Base-by-base conservation (phyloP, 2,329 filamentous ascomycete species). In the Diaporthe sp. region DNA sequence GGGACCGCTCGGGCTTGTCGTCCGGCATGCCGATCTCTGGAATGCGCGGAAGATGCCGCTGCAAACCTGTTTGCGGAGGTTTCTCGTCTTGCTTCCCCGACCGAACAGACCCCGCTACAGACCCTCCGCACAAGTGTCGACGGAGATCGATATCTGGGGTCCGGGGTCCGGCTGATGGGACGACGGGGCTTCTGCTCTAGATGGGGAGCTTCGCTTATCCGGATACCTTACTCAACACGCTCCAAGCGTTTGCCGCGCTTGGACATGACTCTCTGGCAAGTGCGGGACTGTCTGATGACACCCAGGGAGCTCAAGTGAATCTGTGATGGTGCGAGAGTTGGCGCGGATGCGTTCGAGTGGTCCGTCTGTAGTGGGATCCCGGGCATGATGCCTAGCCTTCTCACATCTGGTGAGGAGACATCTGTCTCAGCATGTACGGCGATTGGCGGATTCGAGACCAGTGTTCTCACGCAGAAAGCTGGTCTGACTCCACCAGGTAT, bases 131-230 rank as follows among this genome's bases (percentile, higher is more conserved):
- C 46, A 17, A 37, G 62, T 31, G 31, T 51, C 44, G n/a, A 19
- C 31, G 31, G 44, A 25, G 31, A 51, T 51, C 19, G 22, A 68
- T 22, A 68, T 51, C 46, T 68, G 44, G 62, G 62, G 62, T n/a
- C 31, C 34, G 31, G 28, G 46, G 34, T 34, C 42, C 6, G 19
- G 2, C 19, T 51, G 19, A 13, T 49, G 31, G 42, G 46, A 7
- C 37, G 44, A 31, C 62, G 46, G 62, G 37, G 62, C 7, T 12
- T 68, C 34, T 37, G 10, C 44, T 68, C 31, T 19, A n/a, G 9
- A 3, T 39, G 19, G 62, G n/a, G 62, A 19, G 19, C 7, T 12
- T 51, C 13, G 22, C 44, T 31, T 39, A 10, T 37, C 25, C 28
- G 15, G 3, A 13, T 51, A 6, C 22, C 19, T 34, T 34, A 42